Conservation (phyloP, 352 stramenopile species). For the Lagenidium giganteum region DNA sequence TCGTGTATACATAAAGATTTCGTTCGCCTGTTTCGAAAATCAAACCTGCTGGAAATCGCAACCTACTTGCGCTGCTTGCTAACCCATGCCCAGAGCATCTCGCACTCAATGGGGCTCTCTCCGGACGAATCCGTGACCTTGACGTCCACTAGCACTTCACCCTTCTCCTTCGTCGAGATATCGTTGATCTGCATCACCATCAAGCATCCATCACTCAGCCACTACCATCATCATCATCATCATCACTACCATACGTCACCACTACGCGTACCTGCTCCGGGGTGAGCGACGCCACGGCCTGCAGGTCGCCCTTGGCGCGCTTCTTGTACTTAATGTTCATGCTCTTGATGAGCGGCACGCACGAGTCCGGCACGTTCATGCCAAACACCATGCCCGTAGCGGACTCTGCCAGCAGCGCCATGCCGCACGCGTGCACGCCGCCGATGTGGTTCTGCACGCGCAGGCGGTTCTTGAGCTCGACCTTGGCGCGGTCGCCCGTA, state of each 20-base stretch:
- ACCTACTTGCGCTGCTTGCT: conserved; percentile 48
- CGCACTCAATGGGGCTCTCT: conserved; percentile 71
- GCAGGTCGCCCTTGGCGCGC: conserved; percentile 61
- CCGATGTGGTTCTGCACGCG: conserved; percentile 89
- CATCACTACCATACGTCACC: neutral
- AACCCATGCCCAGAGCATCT: conserved; percentile 86
- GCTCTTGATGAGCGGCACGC: conserved; percentile 77
- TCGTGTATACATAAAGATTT: too few species aligned
- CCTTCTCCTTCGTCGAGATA: conserved; percentile 68
- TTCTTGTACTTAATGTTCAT: conserved; percentile 82
- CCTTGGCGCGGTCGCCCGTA: conserved; percentile 27
- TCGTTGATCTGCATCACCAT: conserved; percentile 23
- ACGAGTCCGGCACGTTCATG: conserved; percentile 83
- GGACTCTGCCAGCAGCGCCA: conserved; percentile 80
- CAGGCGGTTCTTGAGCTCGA: conserved; percentile 65
- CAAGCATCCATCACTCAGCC: neutral
- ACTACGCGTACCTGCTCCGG: conserved; percentile 41
- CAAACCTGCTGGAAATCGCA: too few species aligned
- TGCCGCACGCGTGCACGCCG: conserved; percentile 80
- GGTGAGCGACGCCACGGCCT: conserved; percentile 63
- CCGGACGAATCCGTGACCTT: conserved; percentile 67
- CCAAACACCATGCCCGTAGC: conserved; percentile 81
- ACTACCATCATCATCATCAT: neutral
- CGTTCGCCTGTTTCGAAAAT: too few species aligned
- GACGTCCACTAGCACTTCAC: conserved; percentile 65